Evolutionary conservation across 257 asterid species (phyloP).

Genomic region (Plantago major): DNA sequence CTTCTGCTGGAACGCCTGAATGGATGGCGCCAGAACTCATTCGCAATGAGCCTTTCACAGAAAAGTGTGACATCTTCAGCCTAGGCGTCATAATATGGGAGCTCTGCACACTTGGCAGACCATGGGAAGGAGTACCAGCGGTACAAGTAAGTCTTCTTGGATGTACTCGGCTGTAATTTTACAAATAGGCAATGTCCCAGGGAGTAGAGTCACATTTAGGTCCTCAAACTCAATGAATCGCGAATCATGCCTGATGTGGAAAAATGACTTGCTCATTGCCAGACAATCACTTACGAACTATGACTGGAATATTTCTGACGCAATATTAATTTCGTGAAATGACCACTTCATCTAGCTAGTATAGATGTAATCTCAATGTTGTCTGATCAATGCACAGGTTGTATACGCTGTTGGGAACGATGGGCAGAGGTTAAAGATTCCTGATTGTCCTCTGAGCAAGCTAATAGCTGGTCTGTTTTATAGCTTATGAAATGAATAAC

Average conservation of each 20-base stretch:
- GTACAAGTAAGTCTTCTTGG: slow-evolving; percentile 42
- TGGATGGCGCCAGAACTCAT: slow-evolving; percentile 99
- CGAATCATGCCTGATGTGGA: no score
- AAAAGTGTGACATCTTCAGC: slow-evolving; percentile 83
- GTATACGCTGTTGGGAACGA: slow-evolving; percentile 79
- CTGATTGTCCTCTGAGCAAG: slow-evolving; percentile 74
- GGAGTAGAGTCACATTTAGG: no score
- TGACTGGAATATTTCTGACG: no score
- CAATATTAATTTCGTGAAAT: no score
- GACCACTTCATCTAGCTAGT: no score
- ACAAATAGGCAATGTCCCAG: no score
- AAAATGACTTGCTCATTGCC: no score
- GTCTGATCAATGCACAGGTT: slow-evolving; percentile 35
- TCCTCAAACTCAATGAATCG: no score
- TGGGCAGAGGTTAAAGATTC: slow-evolving; percentile 69
- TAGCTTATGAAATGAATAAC: neutral
- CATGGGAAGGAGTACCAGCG: slow-evolving; percentile 84
- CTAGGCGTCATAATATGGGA: slow-evolving; percentile 93
- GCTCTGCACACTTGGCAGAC: slow-evolving; percentile 72
- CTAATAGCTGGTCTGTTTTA: slow-evolving; percentile 52
- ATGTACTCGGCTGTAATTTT: no score
- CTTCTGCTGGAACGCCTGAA: slow-evolving; percentile 92
- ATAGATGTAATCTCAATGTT: neutral
- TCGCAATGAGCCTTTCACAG: slow-evolving; percentile 85
- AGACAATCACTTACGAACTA: no score